phyloP scores from a whole-genome alignment of 768 basidiomycete species.

The Boletus vermiculosoides region DNA sequence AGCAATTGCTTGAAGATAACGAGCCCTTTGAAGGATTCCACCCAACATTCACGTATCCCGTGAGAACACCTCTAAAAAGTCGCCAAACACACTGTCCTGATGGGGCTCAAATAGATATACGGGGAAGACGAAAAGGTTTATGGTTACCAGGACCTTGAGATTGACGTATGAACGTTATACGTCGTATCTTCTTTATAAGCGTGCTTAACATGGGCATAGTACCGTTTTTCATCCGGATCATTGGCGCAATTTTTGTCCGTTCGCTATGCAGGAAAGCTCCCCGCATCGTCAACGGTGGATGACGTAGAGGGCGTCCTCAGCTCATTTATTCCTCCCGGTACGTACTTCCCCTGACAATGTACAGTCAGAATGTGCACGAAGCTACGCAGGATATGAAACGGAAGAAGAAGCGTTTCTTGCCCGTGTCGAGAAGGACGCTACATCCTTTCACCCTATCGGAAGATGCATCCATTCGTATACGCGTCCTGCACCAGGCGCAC shows the following conservation, averaged over 20 bases:
- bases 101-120: constrained; percentile 59
- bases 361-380: not conserved
- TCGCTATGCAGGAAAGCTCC: constrained; percentile 64
- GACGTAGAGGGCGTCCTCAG: constrained; percentile 79
- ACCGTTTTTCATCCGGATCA: constrained; percentile 86
- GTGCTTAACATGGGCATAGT: constrained; percentile 40
- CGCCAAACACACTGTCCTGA: constrained; percentile 7
- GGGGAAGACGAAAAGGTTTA: constrained; percentile 97
- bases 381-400: constrained; percentile 60
- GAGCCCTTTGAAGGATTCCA: constrained; percentile 70
- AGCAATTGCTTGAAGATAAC: constrained; percentile 50
- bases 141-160: constrained; percentile 80
- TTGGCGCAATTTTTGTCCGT: constrained; percentile 74
- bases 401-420: constrained; percentile 64
- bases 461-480: constrained; percentile 75
- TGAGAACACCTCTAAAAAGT: constrained; percentile 36
- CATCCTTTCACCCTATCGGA: constrained; percentile 73
- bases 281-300: constrained; percentile 68
- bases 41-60: constrained; percentile 93
- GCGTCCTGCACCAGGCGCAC: constrained; percentile 45
- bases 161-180: constrained; percentile 63
- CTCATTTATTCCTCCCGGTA: constrained; percentile 76
- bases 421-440: constrained; percentile 76
- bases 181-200: not conserved
- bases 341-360: not conserved